phyloP scores from a whole-genome alignment of 805 yeast genomes.

The Pichia gijzeniarum region DNA sequence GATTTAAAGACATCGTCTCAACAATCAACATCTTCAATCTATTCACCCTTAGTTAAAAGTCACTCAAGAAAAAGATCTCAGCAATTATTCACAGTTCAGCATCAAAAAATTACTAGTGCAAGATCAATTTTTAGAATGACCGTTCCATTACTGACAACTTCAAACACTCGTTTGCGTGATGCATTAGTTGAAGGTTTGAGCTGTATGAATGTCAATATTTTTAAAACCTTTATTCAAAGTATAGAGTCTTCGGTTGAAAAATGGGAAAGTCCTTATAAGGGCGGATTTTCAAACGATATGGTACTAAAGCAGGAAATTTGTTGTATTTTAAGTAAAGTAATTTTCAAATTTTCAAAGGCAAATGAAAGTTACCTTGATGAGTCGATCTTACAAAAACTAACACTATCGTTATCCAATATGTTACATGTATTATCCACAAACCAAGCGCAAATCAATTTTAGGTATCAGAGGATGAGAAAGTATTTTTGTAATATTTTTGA shows the following conservation, averaged over 20 bases:
- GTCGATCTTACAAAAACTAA: slow-evolving; percentile 59
- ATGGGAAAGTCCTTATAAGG: slow-evolving; percentile 41
- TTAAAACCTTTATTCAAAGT: slow-evolving; percentile 72
- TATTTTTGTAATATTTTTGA: slow-evolving; percentile 81
- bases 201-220: slow-evolving; percentile 84
- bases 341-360: slow-evolving; percentile 54
- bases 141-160: slow-evolving; percentile 68
- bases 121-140: slow-evolving; percentile 84
- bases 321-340: slow-evolving; percentile 63
- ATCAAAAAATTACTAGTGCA: slow-evolving; percentile 89
- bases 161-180: slow-evolving; percentile 65
- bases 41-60: slow-evolving; percentile 42
- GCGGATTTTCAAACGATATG: slow-evolving; percentile 15
- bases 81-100: slow-evolving; percentile 76
- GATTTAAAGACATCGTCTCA: slow-evolving; percentile 14
- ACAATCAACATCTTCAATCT: slow-evolving; percentile 17
- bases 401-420: slow-evolving; percentile 53
- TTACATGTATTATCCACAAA: slow-evolving; percentile 49
- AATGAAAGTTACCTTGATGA: slow-evolving; percentile 53
- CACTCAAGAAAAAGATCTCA: slow-evolving; percentile 74
- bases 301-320: slow-evolving; percentile 64
- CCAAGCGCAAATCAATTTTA: slow-evolving; percentile 55
- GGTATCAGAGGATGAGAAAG: slow-evolving; percentile 69
- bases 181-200: slow-evolving; percentile 87
- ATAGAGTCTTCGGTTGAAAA: slow-evolving; percentile 53